These are phyloP conservation scores for Cercophora newfieldiana DNA, from an alignment of 495 filamentous ascomycete species.

Conservation along the genomic window DNA sequence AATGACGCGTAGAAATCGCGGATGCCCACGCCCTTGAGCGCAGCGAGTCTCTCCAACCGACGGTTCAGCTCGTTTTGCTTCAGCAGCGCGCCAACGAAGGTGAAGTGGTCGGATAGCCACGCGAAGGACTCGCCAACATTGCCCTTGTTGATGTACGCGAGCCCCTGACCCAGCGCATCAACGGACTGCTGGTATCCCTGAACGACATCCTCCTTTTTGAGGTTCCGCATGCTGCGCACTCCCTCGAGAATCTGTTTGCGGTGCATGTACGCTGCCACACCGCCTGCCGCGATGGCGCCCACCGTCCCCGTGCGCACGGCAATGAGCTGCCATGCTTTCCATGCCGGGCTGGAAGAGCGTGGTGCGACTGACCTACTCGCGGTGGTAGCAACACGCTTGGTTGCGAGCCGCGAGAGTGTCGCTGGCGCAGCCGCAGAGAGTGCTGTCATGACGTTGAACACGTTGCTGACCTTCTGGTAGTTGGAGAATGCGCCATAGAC, in stretches of 20 bases:
- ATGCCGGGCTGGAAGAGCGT: slow-evolving; percentile 38
- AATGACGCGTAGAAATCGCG: slow-evolving; percentile 39
- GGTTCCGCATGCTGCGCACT: slow-evolving; percentile 39
- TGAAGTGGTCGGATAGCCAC: slow-evolving; percentile 50
- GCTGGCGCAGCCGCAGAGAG: slow-evolving; percentile 51
- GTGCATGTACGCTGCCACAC: slow-evolving; percentile 82
- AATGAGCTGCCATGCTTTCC: slow-evolving; percentile 74
- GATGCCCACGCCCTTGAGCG: slow-evolving; percentile 41
- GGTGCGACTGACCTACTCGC: slow-evolving; percentile 43
- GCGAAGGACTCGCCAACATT: slow-evolving; percentile 49
- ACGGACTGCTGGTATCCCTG: slow-evolving; percentile 46
- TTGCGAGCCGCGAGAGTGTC: slow-evolving; percentile 50
- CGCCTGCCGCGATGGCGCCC: slow-evolving; percentile 83
- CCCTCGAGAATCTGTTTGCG: slow-evolving; percentile 69
- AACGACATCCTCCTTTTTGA: slow-evolving; percentile 40
- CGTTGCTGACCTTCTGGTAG: slow-evolving; percentile 72
- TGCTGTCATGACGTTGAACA: slow-evolving; percentile 70
- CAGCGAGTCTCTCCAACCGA: slow-evolving; percentile 43
- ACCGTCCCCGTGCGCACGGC: slow-evolving; percentile 85
- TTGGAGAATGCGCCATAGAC: slow-evolving; percentile 90
- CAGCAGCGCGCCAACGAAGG: slow-evolving; percentile 47
- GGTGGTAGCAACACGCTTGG: slow-evolving; percentile 30
- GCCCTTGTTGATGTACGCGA: slow-evolving; percentile 50
- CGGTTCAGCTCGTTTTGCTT: slow-evolving; percentile 43
- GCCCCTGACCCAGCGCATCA: slow-evolving; percentile 49